A percentile compares a stretch with the other conserved stretches of the same genome.
phyloP scores from a whole-genome alignment of 495 filamentous ascomycete genomes.

The Xylaria palmicola region DNA sequence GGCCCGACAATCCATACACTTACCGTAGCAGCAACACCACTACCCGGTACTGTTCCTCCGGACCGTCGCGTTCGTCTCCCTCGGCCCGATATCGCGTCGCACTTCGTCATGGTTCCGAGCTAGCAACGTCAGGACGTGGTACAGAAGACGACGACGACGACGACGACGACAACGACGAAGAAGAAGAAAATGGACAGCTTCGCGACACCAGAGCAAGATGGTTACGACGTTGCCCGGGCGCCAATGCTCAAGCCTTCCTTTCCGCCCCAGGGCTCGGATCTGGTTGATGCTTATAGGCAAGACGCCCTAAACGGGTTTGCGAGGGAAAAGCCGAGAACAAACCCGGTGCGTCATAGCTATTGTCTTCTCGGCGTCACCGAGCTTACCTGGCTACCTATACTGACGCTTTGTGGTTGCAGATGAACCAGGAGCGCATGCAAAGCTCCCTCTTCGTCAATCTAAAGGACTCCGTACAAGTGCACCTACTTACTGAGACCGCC shows the following conservation, averaged over 20 bases:
- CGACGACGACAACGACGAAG: too few relatives aligned
- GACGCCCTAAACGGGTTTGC: conserved; percentile 45
- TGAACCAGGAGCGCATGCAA: conserved; percentile 38
- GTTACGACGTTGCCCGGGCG: conserved; percentile 20
- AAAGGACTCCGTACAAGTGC: conserved; percentile 62
- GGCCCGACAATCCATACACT: not conserved
- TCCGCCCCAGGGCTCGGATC: conserved; percentile 31
- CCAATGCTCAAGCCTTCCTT: conserved; percentile 22
- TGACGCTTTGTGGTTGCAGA: conserved; percentile 27
- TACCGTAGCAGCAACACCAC: not conserved
- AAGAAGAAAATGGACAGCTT: conserved; percentile 31
- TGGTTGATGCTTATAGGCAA: conserved; percentile 51
- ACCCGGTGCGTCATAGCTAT: conserved; percentile 41
- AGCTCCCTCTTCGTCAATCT: conserved; percentile 48
- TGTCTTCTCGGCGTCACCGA: not conserved
- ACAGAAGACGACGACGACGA: too few relatives aligned
- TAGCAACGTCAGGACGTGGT: conserved; percentile 15
- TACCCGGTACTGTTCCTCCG: not conserved
- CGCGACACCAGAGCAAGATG: conserved; percentile 21
- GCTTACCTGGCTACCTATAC: conserved; percentile 1
- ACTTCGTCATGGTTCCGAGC: conserved; percentile 19
- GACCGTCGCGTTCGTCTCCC: not conserved
- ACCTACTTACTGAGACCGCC: conserved; percentile 90
- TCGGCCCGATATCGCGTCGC: not conserved
- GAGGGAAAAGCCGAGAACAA: conserved; percentile 43